Conservation (phyloP, 2,329 filamentous ascomycete genomes). For the Pochonia chlamydosporia region DNA sequence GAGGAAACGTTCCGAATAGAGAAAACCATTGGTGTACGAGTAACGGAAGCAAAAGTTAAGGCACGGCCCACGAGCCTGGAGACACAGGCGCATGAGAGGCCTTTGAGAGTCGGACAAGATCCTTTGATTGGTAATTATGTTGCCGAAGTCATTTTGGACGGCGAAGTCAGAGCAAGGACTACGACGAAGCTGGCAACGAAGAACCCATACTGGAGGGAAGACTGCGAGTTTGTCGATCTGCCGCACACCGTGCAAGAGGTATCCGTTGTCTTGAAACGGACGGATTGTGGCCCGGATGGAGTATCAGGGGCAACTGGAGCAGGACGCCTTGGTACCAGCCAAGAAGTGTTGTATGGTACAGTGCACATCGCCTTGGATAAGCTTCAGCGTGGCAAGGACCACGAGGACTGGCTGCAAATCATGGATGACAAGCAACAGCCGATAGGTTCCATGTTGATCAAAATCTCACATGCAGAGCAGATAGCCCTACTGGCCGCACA, state of each 20-base stretch:
- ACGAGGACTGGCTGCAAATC: conserved; percentile 85
- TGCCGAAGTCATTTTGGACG: conserved; percentile 73
- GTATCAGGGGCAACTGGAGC: conserved; percentile 25
- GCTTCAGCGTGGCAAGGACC: conserved; percentile 68
- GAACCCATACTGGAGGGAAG: conserved; percentile 78
- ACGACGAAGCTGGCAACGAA: conserved; percentile 64
- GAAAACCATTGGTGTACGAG: conserved; percentile 51
- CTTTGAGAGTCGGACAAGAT: conserved; percentile 29
- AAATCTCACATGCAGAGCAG: conserved; percentile 77
- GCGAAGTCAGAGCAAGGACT: conserved; percentile 71
- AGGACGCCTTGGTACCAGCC: conserved; percentile 12
- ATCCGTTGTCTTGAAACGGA: conserved; percentile 65
- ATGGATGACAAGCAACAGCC: conserved; percentile 68
- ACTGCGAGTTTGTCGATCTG: conserved; percentile 70
- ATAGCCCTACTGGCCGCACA: conserved; percentile 82
- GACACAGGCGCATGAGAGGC: conserved; percentile 15
- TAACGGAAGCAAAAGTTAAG: conserved; percentile 59
- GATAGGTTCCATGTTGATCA: conserved; percentile 80
- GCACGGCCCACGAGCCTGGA: conserved; percentile 21
- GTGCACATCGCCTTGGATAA: conserved; percentile 81
- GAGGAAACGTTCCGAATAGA: conserved; percentile 56
- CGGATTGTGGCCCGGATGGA: conserved; percentile 44
- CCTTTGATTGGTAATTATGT: conserved; percentile 62
- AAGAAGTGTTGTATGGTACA: conserved; percentile 56
- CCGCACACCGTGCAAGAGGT: conserved; percentile 63